Evolutionary conservation across 2,329 filamentous ascomycete genomes (phyloP).

Genomic region (Fusarium mexicanum): DNA sequence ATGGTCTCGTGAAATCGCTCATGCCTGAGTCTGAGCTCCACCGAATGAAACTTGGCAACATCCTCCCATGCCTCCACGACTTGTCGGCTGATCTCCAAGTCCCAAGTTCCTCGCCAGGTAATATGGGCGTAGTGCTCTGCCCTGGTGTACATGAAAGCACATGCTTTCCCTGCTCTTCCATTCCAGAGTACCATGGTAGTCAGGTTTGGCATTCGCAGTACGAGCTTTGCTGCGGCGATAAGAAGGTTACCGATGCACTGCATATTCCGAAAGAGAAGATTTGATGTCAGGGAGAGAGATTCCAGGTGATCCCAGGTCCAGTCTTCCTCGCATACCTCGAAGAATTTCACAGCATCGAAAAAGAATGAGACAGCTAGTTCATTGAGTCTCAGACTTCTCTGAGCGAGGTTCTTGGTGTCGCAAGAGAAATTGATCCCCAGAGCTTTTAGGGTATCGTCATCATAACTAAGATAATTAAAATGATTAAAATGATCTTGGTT

Average conservation of each 20-base stretch:
- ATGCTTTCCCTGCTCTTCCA: background rate
- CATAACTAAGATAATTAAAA: no score
- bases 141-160: constrained; percentile 1
- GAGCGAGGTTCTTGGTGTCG: background rate
- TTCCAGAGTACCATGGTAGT: background rate
- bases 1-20: background rate
- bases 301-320: background rate
- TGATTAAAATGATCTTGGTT: no score
- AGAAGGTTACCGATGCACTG: background rate
- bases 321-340: background rate
- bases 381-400: background rate
- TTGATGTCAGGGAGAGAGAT: background rate
- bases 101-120: constrained; percentile 4
- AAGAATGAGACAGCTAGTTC: background rate
- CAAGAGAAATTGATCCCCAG: no score
- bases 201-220: background rate
- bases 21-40: background rate
- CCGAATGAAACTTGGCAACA: background rate
- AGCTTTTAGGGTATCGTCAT: no score
- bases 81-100: background rate
- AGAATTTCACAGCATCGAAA: background rate
- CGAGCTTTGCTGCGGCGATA: background rate
- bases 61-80: background rate
- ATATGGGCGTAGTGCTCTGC: background rate
- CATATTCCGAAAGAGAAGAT: background rate